Base-by-base conservation (phyloP, 1,139 yeast species). In the Geotrichum phurueaensis region DNA sequence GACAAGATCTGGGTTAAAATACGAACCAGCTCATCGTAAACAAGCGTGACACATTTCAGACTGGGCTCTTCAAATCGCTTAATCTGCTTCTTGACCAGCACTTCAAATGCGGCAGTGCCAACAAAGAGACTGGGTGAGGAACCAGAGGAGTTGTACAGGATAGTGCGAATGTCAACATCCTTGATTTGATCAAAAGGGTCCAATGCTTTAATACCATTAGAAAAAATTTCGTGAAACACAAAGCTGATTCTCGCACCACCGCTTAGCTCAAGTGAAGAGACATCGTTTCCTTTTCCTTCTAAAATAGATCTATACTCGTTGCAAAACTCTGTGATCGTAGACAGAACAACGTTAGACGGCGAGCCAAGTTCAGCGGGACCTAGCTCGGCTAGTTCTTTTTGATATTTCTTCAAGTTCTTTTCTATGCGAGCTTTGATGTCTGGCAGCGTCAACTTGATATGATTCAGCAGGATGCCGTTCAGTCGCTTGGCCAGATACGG, bases 241-340 rank as follows among this genome's bases (percentile, higher is more conserved):
- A 92, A 95, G 36, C 96, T 87, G 67, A 94, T 89, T 81, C 99
- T 89, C 1, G 99, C 99, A 75, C 99, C 99, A 75, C 97, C 97
- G 66, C 92, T 86, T 68, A 91, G 82, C 75, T 91, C 97, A 73
- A 88, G 87, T 77, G 70, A 72, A 84, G 91, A 86, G 88, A 54
- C 95, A 83, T 70, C 92, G 72, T 84, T 89, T 18, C 96, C 86
- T 75, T 90, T 95, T 76, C 99, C 99, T 71, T 90, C 96, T 68
- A 94, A 79, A 59, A 94, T 89, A 15, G 96, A 94, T 67, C 85
- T 86, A 76, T 91, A 94, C 73, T 94, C 99, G 72, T 90, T 91
- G 68, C 95, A 81, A 70, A 94, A 90, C 73, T 89, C 95, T n/a
- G 99, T 92, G 69, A 94, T 94, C 79, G 91, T 89, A 70, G 86